phyloP scores from a whole-genome alignment of 441 rosid genomes.

The Macaranga tanarius region DNA sequence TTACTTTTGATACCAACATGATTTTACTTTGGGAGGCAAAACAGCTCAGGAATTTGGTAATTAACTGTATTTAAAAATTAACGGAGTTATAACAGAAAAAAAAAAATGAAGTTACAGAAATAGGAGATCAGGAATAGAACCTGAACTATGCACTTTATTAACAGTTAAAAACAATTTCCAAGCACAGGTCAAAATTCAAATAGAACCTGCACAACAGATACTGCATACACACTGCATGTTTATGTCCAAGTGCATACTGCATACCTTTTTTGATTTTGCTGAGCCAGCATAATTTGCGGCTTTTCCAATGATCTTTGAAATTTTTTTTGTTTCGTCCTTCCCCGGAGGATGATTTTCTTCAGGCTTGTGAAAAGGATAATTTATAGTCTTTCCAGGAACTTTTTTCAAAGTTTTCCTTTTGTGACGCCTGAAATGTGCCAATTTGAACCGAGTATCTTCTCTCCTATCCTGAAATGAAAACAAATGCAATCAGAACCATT shows the following conservation, averaged over 20 bases:
- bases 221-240: background rate
- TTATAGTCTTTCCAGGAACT: conserved; percentile 62
- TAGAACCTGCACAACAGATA: background rate
- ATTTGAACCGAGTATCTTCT: conserved; percentile 85
- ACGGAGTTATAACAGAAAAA: background rate
- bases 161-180: background rate
- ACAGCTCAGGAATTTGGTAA: background rate
- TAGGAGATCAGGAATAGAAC: background rate
- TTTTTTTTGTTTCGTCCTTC: conserved; percentile 84
- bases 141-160: background rate
- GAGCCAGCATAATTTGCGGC: conserved; percentile 87
- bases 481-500: conserved; percentile 19
- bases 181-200: background rate
- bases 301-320: conserved; percentile 81
- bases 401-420: conserved; percentile 82
- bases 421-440: conserved; percentile 86
- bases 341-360: conserved; percentile 95
- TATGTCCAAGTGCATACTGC: conserved; percentile 1
- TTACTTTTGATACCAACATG: background rate
- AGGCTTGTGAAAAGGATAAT: conserved; percentile 87
- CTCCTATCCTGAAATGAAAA: conserved; percentile 80
- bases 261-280: conserved; percentile 87
- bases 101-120: background rate
- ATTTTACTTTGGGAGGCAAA: background rate
- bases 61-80: background rate